Evolutionary conservation across 1,139 yeast genomes (phyloP), one percentile per base, ranked within the genome.

Genomic region (Geotrichum phurueaensis): DNA sequence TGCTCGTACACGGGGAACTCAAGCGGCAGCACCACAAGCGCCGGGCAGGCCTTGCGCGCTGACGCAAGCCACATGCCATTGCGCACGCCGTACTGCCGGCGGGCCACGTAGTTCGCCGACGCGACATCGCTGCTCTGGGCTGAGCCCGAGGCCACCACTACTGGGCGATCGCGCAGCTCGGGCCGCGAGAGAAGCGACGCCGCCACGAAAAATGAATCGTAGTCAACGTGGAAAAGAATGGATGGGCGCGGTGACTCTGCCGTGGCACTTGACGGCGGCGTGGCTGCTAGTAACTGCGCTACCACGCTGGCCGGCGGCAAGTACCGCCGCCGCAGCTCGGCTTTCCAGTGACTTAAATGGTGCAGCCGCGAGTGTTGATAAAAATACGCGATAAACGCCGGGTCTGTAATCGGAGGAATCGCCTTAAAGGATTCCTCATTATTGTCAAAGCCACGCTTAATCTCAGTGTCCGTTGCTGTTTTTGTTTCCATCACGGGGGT

Each of bases 181-280:
- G 87, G 86, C 22, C 79, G 76, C 6, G 74, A 77, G 58, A 85
- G 75, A 15, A 89, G 82, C 0, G 97, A 88, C 0, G 89, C 97
- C 0, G 96, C 81, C 0, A 92, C 97, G 73, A 94, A 94, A 69
- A 94, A 94, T 66, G 96, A 90, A 71, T 94, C 99, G 72, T 90
- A 94, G 71, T 94, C 99, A 45, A 92, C 80, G 72, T 94, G 98
- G 63, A 91, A 72, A 22, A 91, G 81, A 0, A 80, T 73, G 2
- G 58, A 39, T 10, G 54, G 50, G 15, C 43, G 43, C 15, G 43
- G n/a, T 5, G 43, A 36, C 43, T 36, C 18, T 2, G 43, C 43
- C 4, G 18, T n/a, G 3, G 43, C 43, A 13, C 43, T 15, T 29
- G 51, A 12, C 36, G 47, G 36, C 31, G 18, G 51, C 20, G 27